Conservation (phyloP, 2,329 filamentous ascomycete genomes). For the Cladosporium sp. region DNA sequence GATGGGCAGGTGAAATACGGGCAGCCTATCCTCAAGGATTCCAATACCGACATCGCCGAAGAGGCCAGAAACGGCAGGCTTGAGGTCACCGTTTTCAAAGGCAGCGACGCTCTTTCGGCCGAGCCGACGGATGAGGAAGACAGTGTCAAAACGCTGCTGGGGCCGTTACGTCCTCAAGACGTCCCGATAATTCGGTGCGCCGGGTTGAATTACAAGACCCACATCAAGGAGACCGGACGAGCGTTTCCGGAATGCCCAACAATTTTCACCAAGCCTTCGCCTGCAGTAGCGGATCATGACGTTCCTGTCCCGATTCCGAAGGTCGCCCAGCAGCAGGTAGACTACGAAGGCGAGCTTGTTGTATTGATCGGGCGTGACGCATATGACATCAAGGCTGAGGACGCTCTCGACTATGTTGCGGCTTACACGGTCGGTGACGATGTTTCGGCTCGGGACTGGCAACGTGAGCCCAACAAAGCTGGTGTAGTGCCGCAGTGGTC, state of each 20-base stretch:
- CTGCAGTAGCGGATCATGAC: constrained; percentile 13
- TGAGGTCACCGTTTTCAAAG: neutral
- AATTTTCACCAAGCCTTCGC: constrained; percentile 15
- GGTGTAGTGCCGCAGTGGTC: constrained; percentile 58
- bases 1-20: neutral
- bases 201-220: constrained; percentile 15
- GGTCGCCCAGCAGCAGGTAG: neutral
- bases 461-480: constrained; percentile 46
- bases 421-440: constrained; percentile 56
- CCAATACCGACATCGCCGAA: neutral
- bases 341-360: too few species aligned
- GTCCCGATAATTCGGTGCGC: constrained; percentile 16
- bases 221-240: constrained; percentile 1
- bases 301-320: neutral
- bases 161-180: constrained; percentile 3
- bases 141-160: constrained; percentile 8
- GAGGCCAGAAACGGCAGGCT: neutral
- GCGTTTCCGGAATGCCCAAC: constrained; percentile 11
- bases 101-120: neutral
- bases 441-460: constrained; percentile 50
- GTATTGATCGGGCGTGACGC: constrained; percentile 52
- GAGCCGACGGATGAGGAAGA: neutral
- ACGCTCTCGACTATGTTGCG: constrained; percentile 49
- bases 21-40: neutral
- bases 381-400: constrained; percentile 44